A percentile compares a stretch with the other conserved stretches of the same genome.
Conservation (phyloP, 1,139 yeast genomes). For the Suzukiozyma palmioleophila region DNA sequence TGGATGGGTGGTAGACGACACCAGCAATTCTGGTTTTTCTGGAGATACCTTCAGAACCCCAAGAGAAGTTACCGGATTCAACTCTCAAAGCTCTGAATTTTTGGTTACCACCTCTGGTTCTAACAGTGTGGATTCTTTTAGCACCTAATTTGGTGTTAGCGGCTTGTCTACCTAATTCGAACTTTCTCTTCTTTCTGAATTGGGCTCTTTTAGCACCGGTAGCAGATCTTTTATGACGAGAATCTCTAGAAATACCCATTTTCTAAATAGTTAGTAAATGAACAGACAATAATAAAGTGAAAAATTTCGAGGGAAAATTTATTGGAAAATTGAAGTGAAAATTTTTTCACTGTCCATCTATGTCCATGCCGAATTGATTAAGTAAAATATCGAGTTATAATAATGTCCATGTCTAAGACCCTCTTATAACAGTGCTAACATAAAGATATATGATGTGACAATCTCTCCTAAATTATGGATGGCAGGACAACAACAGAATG, state of each 20-base stretch:
- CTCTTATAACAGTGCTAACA: too few species aligned
- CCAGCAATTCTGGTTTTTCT: slow-evolving; percentile 98
- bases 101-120: slow-evolving; percentile 99
- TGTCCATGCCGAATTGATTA: too few species aligned
- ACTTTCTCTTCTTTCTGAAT: slow-evolving; percentile 99
- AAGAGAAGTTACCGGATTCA: slow-evolving; percentile 99
- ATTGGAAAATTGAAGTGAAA: not conserved
- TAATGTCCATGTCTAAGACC: too few species aligned
- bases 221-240: slow-evolving; percentile 99
- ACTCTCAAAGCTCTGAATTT: slow-evolving; percentile 99
- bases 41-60: slow-evolving; percentile 98
- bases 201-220: slow-evolving; percentile 99
- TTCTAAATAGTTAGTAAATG: slow-evolving; percentile 27
- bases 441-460: too few species aligned
- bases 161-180: slow-evolving; percentile 99
- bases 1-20: slow-evolving; percentile 99
- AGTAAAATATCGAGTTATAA: too few species aligned
- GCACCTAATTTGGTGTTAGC: slow-evolving; percentile 99
- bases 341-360: not conserved
- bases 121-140: slow-evolving; percentile 97
- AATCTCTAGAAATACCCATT: slow-evolving; percentile 99
- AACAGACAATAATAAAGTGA: not conserved
- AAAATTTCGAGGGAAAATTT: not conserved
- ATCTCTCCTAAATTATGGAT: too few species aligned
- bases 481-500: too few species aligned